Base-by-base conservation (phyloP, 1,139 yeast species). In the Taiozyma sp. region DNA sequence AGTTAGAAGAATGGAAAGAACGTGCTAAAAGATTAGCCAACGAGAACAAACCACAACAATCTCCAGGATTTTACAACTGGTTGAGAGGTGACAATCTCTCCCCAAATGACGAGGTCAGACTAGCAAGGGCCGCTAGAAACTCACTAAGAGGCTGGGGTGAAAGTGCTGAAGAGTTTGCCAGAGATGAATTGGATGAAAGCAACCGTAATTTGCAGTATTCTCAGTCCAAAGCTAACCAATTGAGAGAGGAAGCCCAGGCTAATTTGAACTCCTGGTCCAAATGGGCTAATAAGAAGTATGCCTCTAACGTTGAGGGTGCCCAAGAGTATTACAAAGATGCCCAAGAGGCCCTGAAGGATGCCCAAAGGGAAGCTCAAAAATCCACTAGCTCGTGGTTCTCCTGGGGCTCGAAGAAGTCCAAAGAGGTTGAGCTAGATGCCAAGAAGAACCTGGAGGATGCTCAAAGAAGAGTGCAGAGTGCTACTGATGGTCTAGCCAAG, bases 81-180 rank as follows among this genome's bases (percentile, higher is more conserved):
- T 48, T 62, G 43, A 60, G 65, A 53, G 64, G 60, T n/a, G 60
- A 58, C 22, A 47, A 46, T 21, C 22, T 22, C 6, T 6, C 50
- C 5, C 51, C 56, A 16, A 46, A 43, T 21, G 52, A 48, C 26
- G 56, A 51, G 37, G 63, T 59, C 43, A 63, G 62, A 10, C 53
- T 68, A 39, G 72, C 73, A 4, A 58, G 62, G 37, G 54, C 57
- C 11, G 65, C 75, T 1, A 62, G 64, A 35, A 60, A 61, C 24
- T 65, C 73, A 2, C 61, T 73, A 8, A 64, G 69, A 51, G 78
- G 78, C 8, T 74, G 77, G 76, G 77, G 79, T 26, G 75, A 72
- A 46, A 60, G 65, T 45, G 78, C 77, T 4, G 62, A 69, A 22
- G 68, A 63, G 34, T 67, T 72, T 52, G 73, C 78, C 3, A 61